Evolutionary conservation across 441 rosid genomes (phyloP).

Genomic region (Euphorbia corollata): DNA sequence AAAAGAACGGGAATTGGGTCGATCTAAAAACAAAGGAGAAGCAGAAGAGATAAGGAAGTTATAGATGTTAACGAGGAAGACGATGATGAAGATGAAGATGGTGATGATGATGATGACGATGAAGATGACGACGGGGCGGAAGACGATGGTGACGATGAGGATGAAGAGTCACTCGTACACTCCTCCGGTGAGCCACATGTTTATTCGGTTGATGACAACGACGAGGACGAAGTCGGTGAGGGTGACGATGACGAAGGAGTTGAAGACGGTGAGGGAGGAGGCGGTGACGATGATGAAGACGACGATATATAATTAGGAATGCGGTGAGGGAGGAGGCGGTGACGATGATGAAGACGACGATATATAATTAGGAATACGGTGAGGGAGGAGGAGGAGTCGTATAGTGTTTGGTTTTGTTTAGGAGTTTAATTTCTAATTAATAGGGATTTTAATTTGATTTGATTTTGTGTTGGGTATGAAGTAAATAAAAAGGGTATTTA

Average conservation of each 20-base stretch:
- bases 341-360: conserved; percentile 29
- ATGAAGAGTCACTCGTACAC: conserved; percentile 48
- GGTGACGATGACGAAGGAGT: conserved; percentile 26
- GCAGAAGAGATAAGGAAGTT: conserved; percentile 24
- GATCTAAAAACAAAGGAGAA: too few species aligned
- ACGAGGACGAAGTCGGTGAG: conserved; percentile 49
- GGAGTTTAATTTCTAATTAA: too few species aligned
- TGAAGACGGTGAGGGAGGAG: conserved; percentile 32
- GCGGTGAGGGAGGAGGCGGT: too few species aligned
- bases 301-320: too few species aligned
- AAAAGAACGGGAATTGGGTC: too few species aligned
- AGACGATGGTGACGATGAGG: conserved; percentile 33
- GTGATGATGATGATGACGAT: conserved; percentile 32
- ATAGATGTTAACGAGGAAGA: conserved; percentile 26
- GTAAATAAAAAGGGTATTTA: too few species aligned
- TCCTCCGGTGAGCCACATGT: too few species aligned
- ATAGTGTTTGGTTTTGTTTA: too few species aligned
- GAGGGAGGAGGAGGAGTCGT: too few species aligned
- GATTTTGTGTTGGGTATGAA: too few species aligned
- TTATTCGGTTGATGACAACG: conserved; percentile 37
- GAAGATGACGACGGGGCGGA: conserved; percentile 36
- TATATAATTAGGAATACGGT: too few species aligned
- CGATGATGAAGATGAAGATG: conserved; percentile 24
- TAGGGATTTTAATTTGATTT: too few species aligned
- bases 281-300: conserved; percentile 36